Base-by-base conservation (phyloP, 805 yeast genomes). In the Metschnikowia vanudenii region DNA sequence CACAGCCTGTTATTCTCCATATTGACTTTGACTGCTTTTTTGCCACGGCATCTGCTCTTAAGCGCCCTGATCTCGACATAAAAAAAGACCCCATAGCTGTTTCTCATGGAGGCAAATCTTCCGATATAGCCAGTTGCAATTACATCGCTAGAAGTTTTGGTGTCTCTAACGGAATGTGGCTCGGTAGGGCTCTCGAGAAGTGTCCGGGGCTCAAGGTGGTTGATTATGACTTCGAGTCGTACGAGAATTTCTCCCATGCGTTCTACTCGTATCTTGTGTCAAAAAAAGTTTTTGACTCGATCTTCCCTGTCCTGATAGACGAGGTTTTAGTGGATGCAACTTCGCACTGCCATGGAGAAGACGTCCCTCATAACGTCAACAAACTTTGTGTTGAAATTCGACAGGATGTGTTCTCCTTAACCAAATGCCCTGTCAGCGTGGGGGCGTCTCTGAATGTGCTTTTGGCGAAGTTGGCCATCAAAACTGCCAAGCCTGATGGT, bases 21-120 rank as follows among this genome's bases (percentile, higher is more conserved):
- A 75, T 92, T 29, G 99, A 92, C 62, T 92, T 90, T 63, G 99
- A 92, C 63, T 89, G 96, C 53, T 92, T 94, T 58, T 92, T 92
- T 66, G 97, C 91, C 2, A 77, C 95, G 0, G 97, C 85, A 0
- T 86, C 97, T 0, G 78, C 88, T 2, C 65, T 82, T 45, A 71
- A 67, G 13, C 68, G 73, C 35, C 84, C 85, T 0, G 73, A 80
- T 2, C 59, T 84, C 14, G 79, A 79, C 48, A 74, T 79, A 50
- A 65, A 55, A 30, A 73, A 37, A 49, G 68, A 55, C 64, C 84
- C 75, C 70, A 84, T 60, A 64, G 92, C 65, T 69, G 96, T 71
- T 71, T 74, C 84, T 0, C 82, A 80, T 56, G 84, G 84, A 5
- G 79, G 79, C 1, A 59, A 58, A 10, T 71, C 78, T 2, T 80